A percentile compares a stretch with the other conserved stretches of the same genome.
These are phyloP conservation scores for Lasiodiplodia gonubiensis DNA, from an alignment of 2,329 filamentous ascomycete genomes.

Conservation along the genomic window DNA sequence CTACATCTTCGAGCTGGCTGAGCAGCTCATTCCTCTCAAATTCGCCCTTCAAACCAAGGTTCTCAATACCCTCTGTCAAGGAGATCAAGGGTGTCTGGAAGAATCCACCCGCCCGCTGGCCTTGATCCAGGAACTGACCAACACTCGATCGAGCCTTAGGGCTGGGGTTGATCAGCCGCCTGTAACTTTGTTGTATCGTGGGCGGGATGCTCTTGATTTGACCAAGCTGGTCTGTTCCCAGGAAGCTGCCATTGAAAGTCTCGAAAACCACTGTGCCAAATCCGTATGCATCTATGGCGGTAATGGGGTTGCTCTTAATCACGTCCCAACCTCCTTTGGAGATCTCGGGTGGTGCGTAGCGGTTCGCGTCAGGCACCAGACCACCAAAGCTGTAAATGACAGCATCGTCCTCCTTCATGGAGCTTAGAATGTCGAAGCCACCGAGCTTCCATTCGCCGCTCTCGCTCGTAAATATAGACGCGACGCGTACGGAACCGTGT, in stretches of 20 bases:
- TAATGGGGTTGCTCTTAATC: constrained; percentile 80
- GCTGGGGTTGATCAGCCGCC: constrained; percentile 83
- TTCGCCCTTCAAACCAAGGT: constrained; percentile 84
- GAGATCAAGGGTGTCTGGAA: constrained; percentile 94
- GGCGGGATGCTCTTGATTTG: constrained; percentile 87
- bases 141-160: constrained; percentile 87
- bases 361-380: constrained; percentile 79
- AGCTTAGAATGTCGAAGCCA: constrained; percentile 92
- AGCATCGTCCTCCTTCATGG: constrained; percentile 93
- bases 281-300: constrained; percentile 85
- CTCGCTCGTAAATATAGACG: constrained; percentile 90
- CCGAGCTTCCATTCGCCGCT: constrained; percentile 98
- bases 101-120: constrained; percentile 79
- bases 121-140: constrained; percentile 87
- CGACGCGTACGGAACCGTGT: constrained; percentile 83
- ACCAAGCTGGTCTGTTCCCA: constrained; percentile 76
- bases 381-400: constrained; percentile 91
- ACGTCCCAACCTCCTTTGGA: constrained; percentile 87
- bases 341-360: constrained; percentile 88
- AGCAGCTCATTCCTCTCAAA: constrained; percentile 72
- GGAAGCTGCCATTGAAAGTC: constrained; percentile 86
- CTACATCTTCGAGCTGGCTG: constrained; percentile 79
- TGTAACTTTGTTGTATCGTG: constrained; percentile 89
- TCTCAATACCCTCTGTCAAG: constrained; percentile 90
- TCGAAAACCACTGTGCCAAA: constrained; percentile 86